Percentiles rank a stretch among this genome's conserved stretches.
Conservation (phyloP, 352 stramenopile species). For the Pythium volutum region DNA sequence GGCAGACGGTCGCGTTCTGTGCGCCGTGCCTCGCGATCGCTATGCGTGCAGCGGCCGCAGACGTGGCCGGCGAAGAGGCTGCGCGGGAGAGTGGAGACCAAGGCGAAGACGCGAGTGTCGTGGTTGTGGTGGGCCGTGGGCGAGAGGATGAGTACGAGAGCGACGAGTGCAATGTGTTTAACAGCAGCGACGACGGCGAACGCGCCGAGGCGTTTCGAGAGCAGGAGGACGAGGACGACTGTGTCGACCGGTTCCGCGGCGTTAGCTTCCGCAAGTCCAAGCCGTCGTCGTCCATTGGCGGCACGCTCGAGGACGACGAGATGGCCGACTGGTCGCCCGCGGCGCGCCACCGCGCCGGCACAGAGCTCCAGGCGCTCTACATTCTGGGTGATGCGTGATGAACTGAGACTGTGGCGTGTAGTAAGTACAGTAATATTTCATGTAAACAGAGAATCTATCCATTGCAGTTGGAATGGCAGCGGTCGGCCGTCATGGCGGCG, state of each 20-base stretch:
- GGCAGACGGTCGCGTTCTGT: slow-evolving; percentile 24
- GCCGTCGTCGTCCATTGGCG: slow-evolving; percentile 12
- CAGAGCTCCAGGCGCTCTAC: neutral
- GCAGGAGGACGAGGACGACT: neutral
- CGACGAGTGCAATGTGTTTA: neutral
- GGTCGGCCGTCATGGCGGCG: too few relatives aligned
- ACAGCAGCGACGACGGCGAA: neutral
- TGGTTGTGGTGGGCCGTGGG: too few relatives aligned
- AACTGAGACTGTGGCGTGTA: too few relatives aligned
- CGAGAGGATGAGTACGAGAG: neutral
- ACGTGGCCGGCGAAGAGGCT: slow-evolving; percentile 22
- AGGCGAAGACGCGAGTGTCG: too few relatives aligned
- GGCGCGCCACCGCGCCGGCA: neutral
- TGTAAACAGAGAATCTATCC: too few relatives aligned
- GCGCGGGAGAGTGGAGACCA: neutral
- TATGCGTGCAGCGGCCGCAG: slow-evolving; percentile 8
- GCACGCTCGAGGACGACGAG: slow-evolving; percentile 13
- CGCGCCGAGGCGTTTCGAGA: neutral
- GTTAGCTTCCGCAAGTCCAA: slow-evolving; percentile 12
- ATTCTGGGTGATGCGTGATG: slow-evolving; percentile 13
- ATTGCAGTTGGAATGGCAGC: too few relatives aligned
- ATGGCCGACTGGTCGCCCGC: slow-evolving; percentile 6
- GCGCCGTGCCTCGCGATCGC: slow-evolving; percentile 24
- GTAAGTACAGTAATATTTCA: too few relatives aligned
- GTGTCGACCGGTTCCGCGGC: neutral